Evolutionary conservation across 2,329 filamentous ascomycete species (phyloP), one percentile per base, ranked within the genome.

Genomic region (Pezicula neosporulosa): DNA sequence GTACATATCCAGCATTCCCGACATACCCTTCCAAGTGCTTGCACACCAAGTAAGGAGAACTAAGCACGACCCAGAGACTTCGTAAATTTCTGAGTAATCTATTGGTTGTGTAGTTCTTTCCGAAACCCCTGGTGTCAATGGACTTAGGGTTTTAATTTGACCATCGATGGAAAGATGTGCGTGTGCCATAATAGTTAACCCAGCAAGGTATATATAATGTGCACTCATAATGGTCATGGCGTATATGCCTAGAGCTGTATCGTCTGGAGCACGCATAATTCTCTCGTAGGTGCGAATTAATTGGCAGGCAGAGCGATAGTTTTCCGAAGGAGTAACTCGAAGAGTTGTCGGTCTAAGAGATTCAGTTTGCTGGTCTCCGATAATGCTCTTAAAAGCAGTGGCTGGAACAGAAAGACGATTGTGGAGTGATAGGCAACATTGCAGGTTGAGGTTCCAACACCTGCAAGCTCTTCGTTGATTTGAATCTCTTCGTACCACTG

Each of bases 41-140:
- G 45, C 30, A 39, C 45, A 47, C 45, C 45, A 47, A 21, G 30
- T 39, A 13, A 47, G 35, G 10, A 47, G 45, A 39, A 47, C 19
- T 3, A 47, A 28, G 19, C 45, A 47, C n/a, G 33, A 47, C 4
- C 33, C 18, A 6, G 45, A 47, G 35, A 37, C 24, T 24, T 47
- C 45, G n/a, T 38, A 19, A 38, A 39, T 18, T 3, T 39, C 15
- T 16, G n/a, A 16, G 15, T 16, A 39, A 39, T 39, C 37, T 3
- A 39, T 39, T 16, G 37, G 6, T 6, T 39, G 37, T 3, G 37
- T 6, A 39, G 37, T 39, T 16, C 19, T 39, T 21, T 21, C 37
- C 2, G n/a, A 16, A 3, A 16, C 3, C 6, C n/a, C 37, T 21
- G 7, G 37, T 16, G 18, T 10, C 19, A 39, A 16, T 13, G 30